Base-by-base conservation (phyloP, 2,329 filamentous ascomycete genomes). In the Cladosporium sp. region DNA sequence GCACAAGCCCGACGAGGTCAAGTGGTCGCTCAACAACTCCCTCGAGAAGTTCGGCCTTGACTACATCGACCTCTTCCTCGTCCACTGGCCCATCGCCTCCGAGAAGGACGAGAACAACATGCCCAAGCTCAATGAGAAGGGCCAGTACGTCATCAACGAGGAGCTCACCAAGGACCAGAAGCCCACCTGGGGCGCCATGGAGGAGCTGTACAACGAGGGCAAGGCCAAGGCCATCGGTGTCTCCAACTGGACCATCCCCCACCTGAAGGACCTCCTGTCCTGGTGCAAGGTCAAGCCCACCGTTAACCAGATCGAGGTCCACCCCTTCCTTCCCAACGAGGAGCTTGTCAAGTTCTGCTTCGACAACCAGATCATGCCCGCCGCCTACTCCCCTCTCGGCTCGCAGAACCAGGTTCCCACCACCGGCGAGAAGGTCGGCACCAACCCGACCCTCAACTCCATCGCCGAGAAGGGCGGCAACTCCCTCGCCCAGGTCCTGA, bases 351-450 rank as follows among this genome's bases (percentile, higher is more conserved):
- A 72, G 13, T 87, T 79, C 68, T 78, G 78, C 65, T 74, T 74
- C 58, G 67, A 77, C 61, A 70, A 84, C 60, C 67, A 72, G 49
- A 86, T 88, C 58, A 58, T 80, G 47, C 71, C 75, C 32, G 66
- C 71, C 40, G 79, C 78, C 1, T 82, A 80, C 70, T 74, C 63
- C 0, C 79, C 82, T 1, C 71, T 88, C 5, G 83, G 83, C 36
- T 84, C 80, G 17, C 83, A 86, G 69, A 83, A 85, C 72, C 83
- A 86, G 69, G 80, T 86, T 17, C 83, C 83, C 47, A 80, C 68
- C 54, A 85, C 82, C 7, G 84, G 84, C 58, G 84, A 88, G 73
- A 84, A 79, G 60, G 79, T 83, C 52, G 72, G 74, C 56, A 78
- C 78, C 56, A 79, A 86, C 70, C 71, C 72, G 59, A 78, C 74